Evolutionary conservation across 179 eudicot species (phyloP).

Genomic region (Heliamphora pulchella): DNA sequence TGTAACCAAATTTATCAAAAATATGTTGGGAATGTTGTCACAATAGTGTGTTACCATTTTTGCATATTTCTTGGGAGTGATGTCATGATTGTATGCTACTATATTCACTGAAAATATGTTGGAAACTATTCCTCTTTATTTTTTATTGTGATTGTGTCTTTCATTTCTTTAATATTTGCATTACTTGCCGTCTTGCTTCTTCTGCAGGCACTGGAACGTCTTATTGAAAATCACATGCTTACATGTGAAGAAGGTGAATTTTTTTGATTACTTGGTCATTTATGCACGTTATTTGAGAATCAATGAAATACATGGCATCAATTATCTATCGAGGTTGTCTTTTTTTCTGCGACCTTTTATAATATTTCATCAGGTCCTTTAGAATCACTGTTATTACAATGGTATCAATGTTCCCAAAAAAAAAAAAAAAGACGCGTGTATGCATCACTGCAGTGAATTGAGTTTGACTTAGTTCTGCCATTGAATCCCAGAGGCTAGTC

Average conservation of each 20-base stretch:
- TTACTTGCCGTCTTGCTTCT: background rate
- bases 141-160: background rate
- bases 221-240: conserved; percentile 92
- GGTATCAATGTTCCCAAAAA: background rate
- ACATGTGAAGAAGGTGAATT: conserved; percentile 84
- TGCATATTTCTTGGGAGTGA: background rate
- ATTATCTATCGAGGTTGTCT: background rate
- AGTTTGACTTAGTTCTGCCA: conserved; percentile 12
- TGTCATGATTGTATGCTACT: background rate
- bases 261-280: background rate
- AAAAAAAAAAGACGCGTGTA: background rate
- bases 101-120: background rate
- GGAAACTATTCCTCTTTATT: no score
- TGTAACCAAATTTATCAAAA: background rate
- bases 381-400: conserved; percentile 3
- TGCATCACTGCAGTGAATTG: background rate
- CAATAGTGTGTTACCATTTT: background rate
- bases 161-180: background rate
- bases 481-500: conserved; percentile 48
- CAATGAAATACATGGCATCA: background rate
- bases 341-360: background rate
- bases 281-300: background rate
- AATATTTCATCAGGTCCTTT: background rate
- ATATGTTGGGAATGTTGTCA: background rate
- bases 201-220: conserved; percentile 88